These are phyloP conservation scores for Hypoxylon rickii DNA, from an alignment of 495 filamentous ascomycete genomes.

Conservation along the genomic window DNA sequence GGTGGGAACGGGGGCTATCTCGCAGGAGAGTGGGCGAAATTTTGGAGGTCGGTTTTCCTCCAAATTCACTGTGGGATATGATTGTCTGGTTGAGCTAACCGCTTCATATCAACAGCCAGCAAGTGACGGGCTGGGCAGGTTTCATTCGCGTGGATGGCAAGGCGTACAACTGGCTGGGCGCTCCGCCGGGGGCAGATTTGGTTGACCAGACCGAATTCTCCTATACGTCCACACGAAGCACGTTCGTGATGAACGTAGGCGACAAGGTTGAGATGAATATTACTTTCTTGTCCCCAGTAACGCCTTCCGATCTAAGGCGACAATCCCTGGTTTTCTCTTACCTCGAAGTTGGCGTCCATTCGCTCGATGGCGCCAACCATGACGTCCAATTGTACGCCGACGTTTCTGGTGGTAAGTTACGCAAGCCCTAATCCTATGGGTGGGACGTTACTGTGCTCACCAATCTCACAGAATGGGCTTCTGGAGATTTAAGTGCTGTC, in stretches of 20 bases:
- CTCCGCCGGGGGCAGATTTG: slow-evolving; percentile 55
- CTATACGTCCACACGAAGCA: slow-evolving; percentile 87
- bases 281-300: slow-evolving; percentile 88
- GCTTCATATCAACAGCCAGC: slow-evolving; percentile 62
- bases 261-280: slow-evolving; percentile 70
- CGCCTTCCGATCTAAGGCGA: slow-evolving; percentile 78
- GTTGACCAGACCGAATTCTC: slow-evolving; percentile 60
- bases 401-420: slow-evolving; percentile 77
- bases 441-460: slow-evolving; percentile 40
- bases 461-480: slow-evolving; percentile 47
- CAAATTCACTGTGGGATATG: slow-evolving; percentile 55
- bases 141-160: slow-evolving; percentile 57
- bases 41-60: slow-evolving; percentile 40
- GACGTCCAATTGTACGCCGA: slow-evolving; percentile 84
- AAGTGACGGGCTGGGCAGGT: slow-evolving; percentile 77
- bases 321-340: slow-evolving; percentile 92
- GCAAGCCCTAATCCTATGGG: slow-evolving; percentile 53
- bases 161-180: slow-evolving; percentile 67
- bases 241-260: slow-evolving; percentile 77
- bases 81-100: slow-evolving; percentile 56
- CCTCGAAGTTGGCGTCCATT: slow-evolving; percentile 66
- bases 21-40: slow-evolving; percentile 66
- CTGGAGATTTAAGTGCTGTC: slow-evolving; percentile 43
- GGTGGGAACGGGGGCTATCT: slow-evolving; percentile 77
- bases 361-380: slow-evolving; percentile 59